Percentiles rank a stretch among this genome's conserved stretches.
These are phyloP conservation scores for Alternaria tenuissima DNA, from an alignment of 2,329 filamentous ascomycete genomes.

Conservation along the genomic window DNA sequence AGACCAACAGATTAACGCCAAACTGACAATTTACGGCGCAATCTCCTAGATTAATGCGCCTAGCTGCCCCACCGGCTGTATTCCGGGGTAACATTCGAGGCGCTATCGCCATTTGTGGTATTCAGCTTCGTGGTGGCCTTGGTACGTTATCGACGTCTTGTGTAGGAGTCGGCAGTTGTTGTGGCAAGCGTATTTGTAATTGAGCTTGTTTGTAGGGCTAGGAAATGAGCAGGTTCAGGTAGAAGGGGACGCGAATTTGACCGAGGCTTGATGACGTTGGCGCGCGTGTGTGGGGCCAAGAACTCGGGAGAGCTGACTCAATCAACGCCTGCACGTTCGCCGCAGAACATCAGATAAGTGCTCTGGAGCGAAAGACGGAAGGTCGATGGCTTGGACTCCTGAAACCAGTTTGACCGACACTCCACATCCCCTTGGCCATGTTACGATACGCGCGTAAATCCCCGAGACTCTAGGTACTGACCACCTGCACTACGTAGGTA, in stretches of 20 bases:
- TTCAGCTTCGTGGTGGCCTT: neutral
- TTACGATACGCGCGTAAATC: neutral
- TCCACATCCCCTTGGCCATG: neutral
- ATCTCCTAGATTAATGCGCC: slow-evolving; percentile 10
- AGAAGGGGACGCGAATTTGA: neutral
- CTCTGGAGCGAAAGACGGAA: neutral
- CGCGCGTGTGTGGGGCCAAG: neutral
- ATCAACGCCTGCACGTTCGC: neutral
- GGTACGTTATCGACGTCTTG: slow-evolving; percentile 4
- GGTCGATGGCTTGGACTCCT: neutral
- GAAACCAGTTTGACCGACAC: neutral
- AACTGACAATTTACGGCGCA: slow-evolving; percentile 6
- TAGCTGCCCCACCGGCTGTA: slow-evolving; percentile 16
- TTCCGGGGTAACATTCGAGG: slow-evolving; percentile 4
- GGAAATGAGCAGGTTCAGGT: neutral
- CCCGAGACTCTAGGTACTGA: neutral
- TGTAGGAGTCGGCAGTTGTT: slow-evolving; percentile 6
- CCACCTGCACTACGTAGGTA: neutral
- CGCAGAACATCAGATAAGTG: neutral
- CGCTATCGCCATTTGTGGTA: neutral
- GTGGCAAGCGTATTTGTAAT: neutral
- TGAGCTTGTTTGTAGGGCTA: neutral
- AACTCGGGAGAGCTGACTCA: neutral
- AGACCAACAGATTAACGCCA: neutral
- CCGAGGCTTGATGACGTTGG: neutral